A percentile compares a stretch with the other conserved stretches of the same genome.
These are phyloP conservation scores for Serendipita sp. DNA, from an alignment of 768 basidiomycete species.

Conservation along the genomic window DNA sequence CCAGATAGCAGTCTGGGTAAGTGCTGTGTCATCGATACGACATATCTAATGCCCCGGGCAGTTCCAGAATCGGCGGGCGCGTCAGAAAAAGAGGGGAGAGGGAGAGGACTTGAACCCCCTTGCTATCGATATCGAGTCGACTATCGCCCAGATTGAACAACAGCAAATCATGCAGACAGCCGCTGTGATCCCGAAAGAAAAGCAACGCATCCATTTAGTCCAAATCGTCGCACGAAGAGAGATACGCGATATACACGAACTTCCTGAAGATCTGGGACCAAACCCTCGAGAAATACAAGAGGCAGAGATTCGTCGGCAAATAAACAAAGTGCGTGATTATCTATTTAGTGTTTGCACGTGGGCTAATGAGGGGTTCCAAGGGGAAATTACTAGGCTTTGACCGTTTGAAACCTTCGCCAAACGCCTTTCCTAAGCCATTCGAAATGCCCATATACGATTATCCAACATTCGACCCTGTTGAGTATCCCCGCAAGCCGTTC, in stretches of 20 bases:
- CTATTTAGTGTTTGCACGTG: no score
- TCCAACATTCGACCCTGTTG: neutral
- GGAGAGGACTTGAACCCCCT: neutral
- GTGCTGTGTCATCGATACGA: neutral
- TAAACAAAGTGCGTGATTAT: no score
- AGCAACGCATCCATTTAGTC: neutral
- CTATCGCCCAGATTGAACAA: neutral
- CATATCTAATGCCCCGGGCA: neutral
- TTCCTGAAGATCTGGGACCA: no score
- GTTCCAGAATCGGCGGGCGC: conserved; percentile 1
- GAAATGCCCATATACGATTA: neutral
- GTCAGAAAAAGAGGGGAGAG: neutral
- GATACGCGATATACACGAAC: neutral
- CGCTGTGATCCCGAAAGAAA: neutral
- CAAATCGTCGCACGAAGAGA: neutral
- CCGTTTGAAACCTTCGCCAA: neutral
- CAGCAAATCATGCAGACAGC: neutral
- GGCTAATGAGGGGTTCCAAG: no score
- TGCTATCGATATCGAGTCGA: neutral
- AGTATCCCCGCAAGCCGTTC: neutral
- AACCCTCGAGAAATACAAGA: no score
- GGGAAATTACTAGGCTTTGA: no score
- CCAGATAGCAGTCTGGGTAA: neutral
- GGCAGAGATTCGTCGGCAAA: no score
- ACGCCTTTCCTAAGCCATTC: neutral